Percentiles rank a stretch among this genome's conserved stretches.
These are phyloP conservation scores for Dactylellina parvicollis DNA, from an alignment of 2,329 filamentous ascomycete genomes.

Conservation along the genomic window DNA sequence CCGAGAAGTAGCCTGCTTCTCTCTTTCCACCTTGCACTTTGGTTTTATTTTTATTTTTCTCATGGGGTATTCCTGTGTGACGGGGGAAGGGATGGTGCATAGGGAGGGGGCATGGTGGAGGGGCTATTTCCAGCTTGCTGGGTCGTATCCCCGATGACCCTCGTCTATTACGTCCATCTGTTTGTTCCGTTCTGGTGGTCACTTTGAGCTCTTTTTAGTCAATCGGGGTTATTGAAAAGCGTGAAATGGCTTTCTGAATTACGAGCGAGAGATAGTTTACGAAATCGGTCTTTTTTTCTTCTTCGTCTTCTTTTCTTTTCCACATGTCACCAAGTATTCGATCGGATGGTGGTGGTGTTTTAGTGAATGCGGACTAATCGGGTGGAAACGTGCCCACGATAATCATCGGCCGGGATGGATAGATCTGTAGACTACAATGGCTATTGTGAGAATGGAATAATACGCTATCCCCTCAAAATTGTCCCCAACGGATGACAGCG, in stretches of 20 bases:
- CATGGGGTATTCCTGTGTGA: slow-evolving; percentile 11
- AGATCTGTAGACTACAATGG: too few relatives aligned
- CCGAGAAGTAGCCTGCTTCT: slow-evolving; percentile 7
- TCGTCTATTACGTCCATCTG: neutral
- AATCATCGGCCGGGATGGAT: too few relatives aligned
- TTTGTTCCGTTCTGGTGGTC: neutral
- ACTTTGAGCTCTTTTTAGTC: neutral
- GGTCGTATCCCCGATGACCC: neutral
- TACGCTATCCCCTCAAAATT: neutral
- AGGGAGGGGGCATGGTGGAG: too few relatives aligned
- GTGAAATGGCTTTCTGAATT: slow-evolving; percentile 1
- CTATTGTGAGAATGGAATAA: neutral
- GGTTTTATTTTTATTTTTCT: neutral
- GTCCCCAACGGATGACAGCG: neutral
- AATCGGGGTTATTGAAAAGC: neutral
- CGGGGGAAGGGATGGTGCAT: neutral
- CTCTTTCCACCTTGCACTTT: neutral
- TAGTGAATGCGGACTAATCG: too few relatives aligned
- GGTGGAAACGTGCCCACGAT: too few relatives aligned
- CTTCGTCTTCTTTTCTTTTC: neutral
- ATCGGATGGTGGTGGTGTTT: too few relatives aligned
- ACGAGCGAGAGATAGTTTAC: neutral
- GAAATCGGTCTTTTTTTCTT: neutral
- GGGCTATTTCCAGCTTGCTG: neutral
- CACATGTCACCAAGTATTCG: neutral